Base-by-base conservation (phyloP, 257 asterid genomes). In the Gentiana dahurica region DNA sequence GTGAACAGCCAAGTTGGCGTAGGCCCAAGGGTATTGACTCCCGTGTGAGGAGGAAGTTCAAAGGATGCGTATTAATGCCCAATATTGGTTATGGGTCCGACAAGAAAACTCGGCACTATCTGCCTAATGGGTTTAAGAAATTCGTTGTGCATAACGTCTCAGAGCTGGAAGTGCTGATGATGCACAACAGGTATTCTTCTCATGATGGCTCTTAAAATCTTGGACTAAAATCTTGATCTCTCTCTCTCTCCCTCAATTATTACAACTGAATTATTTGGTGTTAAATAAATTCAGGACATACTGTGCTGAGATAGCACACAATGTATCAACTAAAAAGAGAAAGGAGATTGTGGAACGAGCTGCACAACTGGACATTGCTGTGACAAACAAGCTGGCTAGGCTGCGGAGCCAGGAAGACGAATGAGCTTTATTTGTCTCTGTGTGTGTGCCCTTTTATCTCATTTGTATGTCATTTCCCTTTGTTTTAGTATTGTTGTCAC, bases 11-110 rank as follows among this genome's bases (percentile, higher is more conserved):
- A 35, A 76, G 53, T 69, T 76, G 82, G 82, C 79, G 77, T 47
- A 63, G 79, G 66, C 82, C 77, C 45, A 76, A 76, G 66, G 82
- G 82, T 69, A 76, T 76, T 50, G 79, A 76, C 41, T 76, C 82
- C 37, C 82, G 81, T 33, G 81, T 76, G 48, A 65, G 81, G 60
- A 62, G 81, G 34, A 76, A 76, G 78, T 76, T 76, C 73, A 71
- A 75, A 61, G 81, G 81, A 75, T 68, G 77, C 55, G 62, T 65
- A 36, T 44, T 75, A 37, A 75, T 75, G 81, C 81, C 80, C 58
- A 74, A 74, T 24, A 74, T 74, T 63, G 80, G 80, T 13, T 74
- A 74, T 49, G 80, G 80, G 32, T 63, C 80, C 7, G 80, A 75
- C 60, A 75, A 75, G 69, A 71, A 67, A 56, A 75, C 80, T 24